A percentile compares a stretch with the other conserved stretches of the same genome.
Conservation (phyloP, 2,329 filamentous ascomycete genomes). For the Seiridium unicorne region DNA sequence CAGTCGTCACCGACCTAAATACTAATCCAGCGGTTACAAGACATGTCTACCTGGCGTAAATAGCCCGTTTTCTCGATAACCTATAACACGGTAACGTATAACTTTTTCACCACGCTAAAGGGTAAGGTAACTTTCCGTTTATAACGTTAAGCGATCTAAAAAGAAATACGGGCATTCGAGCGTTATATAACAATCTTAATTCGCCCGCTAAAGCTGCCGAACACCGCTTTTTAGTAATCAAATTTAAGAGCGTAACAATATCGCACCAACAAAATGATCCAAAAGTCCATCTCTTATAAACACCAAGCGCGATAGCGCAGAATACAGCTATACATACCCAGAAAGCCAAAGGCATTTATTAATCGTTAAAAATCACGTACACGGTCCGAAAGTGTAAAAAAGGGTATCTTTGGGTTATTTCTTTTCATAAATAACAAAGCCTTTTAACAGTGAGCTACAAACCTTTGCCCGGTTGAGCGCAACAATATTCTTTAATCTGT, state of each 20-base stretch:
- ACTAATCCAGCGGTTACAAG: no score
- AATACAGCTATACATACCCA: no score
- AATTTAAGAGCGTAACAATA: background rate
- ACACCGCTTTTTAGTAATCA: background rate
- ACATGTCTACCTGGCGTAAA: background rate
- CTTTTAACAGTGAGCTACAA: no score
- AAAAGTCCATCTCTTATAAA: background rate
- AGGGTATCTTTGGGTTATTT: no score
- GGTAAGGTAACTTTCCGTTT: background rate
- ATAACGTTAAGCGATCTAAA: background rate
- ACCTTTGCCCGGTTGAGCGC: no score
- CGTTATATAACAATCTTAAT: background rate
- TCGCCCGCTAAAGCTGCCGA: background rate
- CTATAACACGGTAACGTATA: conserved; percentile 1
- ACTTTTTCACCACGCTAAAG: background rate
- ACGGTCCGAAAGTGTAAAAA: no score
- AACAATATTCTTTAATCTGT: no score
- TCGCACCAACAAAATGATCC: background rate
- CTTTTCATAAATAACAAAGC: no score
- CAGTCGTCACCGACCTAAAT: no score
- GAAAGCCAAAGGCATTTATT: no score
- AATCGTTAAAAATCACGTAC: no score
- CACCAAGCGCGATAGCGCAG: no score
- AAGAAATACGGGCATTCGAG: background rate
- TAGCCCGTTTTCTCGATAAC: background rate